phyloP scores from a whole-genome alignment of 1,284 basidiomycete species.

The Puccinia hordei region DNA sequence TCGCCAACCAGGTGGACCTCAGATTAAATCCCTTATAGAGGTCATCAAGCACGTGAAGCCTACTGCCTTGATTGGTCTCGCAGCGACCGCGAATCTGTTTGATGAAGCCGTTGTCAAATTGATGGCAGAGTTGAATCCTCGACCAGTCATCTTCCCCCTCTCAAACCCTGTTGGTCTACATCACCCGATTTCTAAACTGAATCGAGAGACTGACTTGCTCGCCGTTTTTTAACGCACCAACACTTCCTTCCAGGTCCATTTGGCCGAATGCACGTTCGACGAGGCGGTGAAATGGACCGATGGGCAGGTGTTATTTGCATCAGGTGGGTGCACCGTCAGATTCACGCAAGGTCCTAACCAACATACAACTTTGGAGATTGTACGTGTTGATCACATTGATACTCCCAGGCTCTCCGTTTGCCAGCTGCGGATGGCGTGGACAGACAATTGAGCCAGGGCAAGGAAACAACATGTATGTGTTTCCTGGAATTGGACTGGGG shows the following conservation, averaged over 20 bases:
- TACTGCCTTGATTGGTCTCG: slow-evolving; percentile 86
- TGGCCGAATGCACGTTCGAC: slow-evolving; percentile 71
- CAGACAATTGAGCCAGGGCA: slow-evolving; percentile 76
- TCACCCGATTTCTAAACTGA: background rate
- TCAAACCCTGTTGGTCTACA: slow-evolving; percentile 80
- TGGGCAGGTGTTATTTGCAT: slow-evolving; percentile 70
- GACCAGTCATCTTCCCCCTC: slow-evolving; percentile 94
- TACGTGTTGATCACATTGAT: background rate
- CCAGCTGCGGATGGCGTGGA: slow-evolving; percentile 66
- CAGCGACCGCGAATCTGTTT: slow-evolving; percentile 83
- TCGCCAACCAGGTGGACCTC: slow-evolving; percentile 73
- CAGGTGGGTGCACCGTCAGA: slow-evolving; percentile 60
- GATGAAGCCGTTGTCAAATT: slow-evolving; percentile 71
- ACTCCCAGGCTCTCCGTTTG: slow-evolving; percentile 73
- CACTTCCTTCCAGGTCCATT: slow-evolving; percentile 24
- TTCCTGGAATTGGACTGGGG: slow-evolving; percentile 74
- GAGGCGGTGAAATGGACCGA: slow-evolving; percentile 77
- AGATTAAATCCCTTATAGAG: slow-evolving; percentile 74
- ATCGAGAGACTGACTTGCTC: background rate
- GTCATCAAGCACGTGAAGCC: slow-evolving; percentile 81
- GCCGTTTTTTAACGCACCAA: background rate
- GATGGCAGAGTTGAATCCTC: slow-evolving; percentile 81
- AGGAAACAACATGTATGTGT: slow-evolving; percentile 75
- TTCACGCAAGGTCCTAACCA: background rate
- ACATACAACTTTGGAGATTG: background rate